Percentiles rank a stretch among this genome's conserved stretches.
Conservation (phyloP, 768 basidiomycete species). For the Lanmaoa rubissima region DNA sequence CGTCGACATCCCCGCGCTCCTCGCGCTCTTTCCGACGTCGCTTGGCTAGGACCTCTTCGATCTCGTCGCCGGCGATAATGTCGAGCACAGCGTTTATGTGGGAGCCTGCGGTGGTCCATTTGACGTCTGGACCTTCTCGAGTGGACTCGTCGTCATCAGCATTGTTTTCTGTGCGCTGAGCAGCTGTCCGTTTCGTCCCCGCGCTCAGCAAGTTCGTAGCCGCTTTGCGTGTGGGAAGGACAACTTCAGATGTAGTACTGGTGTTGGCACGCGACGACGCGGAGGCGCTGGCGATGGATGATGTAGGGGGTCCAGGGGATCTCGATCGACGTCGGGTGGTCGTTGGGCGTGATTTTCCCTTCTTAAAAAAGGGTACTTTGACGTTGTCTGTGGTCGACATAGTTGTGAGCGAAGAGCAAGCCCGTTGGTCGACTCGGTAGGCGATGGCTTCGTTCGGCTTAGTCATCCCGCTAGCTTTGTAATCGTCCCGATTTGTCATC, state of each 20-base stretch:
- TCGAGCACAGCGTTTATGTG: constrained; percentile 72
- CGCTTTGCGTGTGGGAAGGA: constrained; percentile 71
- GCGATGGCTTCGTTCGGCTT: constrained; percentile 1
- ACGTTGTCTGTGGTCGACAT: constrained; percentile 37
- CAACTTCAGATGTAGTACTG: constrained; percentile 52
- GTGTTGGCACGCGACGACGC: constrained; percentile 22
- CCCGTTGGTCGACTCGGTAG: neutral
- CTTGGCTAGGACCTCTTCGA: constrained; percentile 73
- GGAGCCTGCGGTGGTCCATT: constrained; percentile 75
- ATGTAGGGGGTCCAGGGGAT: constrained; percentile 46
- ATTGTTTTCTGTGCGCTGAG: constrained; percentile 47
- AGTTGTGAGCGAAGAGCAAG: constrained; percentile 3
- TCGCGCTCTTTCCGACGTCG: constrained; percentile 54
- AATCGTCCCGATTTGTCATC: constrained; percentile 12
- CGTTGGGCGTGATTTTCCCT: constrained; percentile 73
- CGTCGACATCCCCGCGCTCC: constrained; percentile 50
- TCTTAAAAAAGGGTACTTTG: constrained; percentile 87
- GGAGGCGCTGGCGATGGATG: constrained; percentile 19
- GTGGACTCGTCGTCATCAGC: constrained; percentile 45
- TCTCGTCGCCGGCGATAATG: constrained; percentile 81
- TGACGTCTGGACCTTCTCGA: constrained; percentile 57
- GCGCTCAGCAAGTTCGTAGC: constrained; percentile 72
- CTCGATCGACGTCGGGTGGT: constrained; percentile 73
- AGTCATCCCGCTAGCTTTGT: constrained; percentile 16
- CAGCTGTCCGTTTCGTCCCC: constrained; percentile 63